Conservation (phyloP, 1,284 basidiomycete species). For the Melampsora larici-populina region DNA sequence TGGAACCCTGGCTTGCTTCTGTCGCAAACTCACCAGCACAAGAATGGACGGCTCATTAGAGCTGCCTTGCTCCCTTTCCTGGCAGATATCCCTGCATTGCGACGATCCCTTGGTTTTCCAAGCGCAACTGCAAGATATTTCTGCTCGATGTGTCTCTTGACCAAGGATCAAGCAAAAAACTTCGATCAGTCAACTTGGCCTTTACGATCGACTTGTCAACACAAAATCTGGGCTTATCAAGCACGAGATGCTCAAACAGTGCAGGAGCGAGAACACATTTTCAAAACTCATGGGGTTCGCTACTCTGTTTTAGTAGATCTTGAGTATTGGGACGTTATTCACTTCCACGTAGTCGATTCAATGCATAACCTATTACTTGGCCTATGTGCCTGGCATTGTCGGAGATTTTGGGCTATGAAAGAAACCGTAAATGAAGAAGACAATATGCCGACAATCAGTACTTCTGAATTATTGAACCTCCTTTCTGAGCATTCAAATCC, state of each 20-base stretch:
- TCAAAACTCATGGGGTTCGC: background rate
- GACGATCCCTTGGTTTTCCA: slow-evolving; percentile 29
- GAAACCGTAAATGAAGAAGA: background rate
- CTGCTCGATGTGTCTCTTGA: slow-evolving; percentile 41
- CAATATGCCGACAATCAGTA: too few species aligned
- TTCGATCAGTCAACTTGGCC: background rate
- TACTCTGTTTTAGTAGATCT: background rate
- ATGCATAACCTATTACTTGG: background rate
- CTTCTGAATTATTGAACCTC: background rate
- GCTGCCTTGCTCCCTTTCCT: slow-evolving; percentile 39
- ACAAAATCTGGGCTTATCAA: background rate
- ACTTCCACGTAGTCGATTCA: background rate
- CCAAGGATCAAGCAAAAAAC: slow-evolving; percentile 5
- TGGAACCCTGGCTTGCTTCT: slow-evolving; percentile 51
- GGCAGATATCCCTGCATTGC: slow-evolving; percentile 39
- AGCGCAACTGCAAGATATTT: slow-evolving; percentile 6
- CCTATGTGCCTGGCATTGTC: background rate
- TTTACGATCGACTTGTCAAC: background rate
- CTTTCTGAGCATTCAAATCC: background rate
- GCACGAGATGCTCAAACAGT: background rate
- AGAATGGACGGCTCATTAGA: background rate
- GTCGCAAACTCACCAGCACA: background rate
- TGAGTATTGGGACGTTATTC: too few species aligned
- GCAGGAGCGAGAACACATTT: background rate
- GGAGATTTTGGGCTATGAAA: background rate